Base-by-base conservation (phyloP, 2,329 filamentous ascomycete species). In the Diaporthe caulivora region DNA sequence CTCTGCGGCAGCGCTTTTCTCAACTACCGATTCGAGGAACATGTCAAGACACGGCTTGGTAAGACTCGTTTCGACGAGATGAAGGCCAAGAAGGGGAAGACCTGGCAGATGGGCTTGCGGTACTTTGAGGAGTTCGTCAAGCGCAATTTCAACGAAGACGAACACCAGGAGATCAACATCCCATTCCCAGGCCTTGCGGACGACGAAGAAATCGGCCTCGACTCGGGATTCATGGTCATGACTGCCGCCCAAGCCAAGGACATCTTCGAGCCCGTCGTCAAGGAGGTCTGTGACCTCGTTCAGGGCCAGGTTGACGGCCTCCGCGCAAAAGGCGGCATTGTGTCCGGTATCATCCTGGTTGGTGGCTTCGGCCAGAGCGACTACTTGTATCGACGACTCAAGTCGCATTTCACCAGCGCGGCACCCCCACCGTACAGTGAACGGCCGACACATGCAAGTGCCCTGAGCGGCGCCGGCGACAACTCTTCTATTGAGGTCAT, bases 51-150 rank as follows among this genome's bases (percentile, higher is more conserved):
- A 71, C 88, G 93, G 1, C 88, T 96, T 13, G 94, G 94, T 1
- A 86, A 88, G 49, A 88, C 88, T 44, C 85, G 88, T 4, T 95
- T 95, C 79, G 90, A 92, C 40, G 90, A 92, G 82, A 95, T 96
- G 92, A 93, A 93, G 80, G 81, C 89, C 69, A 94, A 93, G 83
- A 95, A 95, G 81, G 89, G 89, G 3, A 95, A 94, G 82, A 94
- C 92, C 1, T 95, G 93, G 93, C 93, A 92, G 80, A 92, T 92
- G 91, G 94, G 92, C 2, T 84, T 95, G 67, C 89, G 91, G 71
- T 95, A 95, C 79, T 96, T 95, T 81, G 94, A 96, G 78, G 93
- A 95, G 79, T 95, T 94, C 80, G 93, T 96, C 18, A 96, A 96
- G 83, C 89, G 94, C 18, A 95, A 95, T 79, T 96, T 95, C 80